Conservation (phyloP, 23 red algal species). For the Pyropia haitanensis region DNA sequence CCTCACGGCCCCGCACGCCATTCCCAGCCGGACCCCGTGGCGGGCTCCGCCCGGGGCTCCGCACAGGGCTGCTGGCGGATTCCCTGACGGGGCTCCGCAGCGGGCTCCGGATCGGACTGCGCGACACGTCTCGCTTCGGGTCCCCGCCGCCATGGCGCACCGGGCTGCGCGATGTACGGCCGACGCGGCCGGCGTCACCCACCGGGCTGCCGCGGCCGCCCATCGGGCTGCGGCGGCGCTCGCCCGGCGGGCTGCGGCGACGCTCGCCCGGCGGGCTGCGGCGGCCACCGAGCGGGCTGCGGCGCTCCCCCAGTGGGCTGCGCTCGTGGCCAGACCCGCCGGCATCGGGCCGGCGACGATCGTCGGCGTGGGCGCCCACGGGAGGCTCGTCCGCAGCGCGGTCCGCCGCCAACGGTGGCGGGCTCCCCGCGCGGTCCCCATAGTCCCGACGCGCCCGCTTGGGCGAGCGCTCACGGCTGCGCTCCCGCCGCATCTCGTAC, state of each 20-base stretch:
- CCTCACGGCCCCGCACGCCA: no score
- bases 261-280: background rate
- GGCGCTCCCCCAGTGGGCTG: no score
- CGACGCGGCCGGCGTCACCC: background rate
- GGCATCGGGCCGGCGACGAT: no score
- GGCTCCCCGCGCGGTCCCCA: no score
- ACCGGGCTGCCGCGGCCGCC: background rate
- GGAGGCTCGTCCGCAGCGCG: no score
- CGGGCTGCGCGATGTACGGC: background rate
- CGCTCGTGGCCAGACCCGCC: no score
- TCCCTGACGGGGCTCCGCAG: background rate
- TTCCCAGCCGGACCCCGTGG: no score
- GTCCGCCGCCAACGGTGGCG: no score
- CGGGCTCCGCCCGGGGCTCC: no score
- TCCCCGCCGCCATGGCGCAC: constrained; percentile 3
- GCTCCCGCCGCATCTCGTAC: background rate
- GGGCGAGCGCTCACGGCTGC: background rate
- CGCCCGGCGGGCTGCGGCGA: background rate
- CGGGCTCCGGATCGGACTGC: constrained; percentile 4
- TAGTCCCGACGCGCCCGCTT: background rate
- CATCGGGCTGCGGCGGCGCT: background rate
- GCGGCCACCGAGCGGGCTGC: background rate
- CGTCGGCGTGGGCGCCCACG: no score
- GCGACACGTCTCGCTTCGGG: background rate
- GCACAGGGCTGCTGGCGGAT: no score